A percentile compares a stretch with the other conserved stretches of the same genome.
Evolutionary conservation across 257 asterid genomes (phyloP).

Genomic region (Solanum acaule): DNA sequence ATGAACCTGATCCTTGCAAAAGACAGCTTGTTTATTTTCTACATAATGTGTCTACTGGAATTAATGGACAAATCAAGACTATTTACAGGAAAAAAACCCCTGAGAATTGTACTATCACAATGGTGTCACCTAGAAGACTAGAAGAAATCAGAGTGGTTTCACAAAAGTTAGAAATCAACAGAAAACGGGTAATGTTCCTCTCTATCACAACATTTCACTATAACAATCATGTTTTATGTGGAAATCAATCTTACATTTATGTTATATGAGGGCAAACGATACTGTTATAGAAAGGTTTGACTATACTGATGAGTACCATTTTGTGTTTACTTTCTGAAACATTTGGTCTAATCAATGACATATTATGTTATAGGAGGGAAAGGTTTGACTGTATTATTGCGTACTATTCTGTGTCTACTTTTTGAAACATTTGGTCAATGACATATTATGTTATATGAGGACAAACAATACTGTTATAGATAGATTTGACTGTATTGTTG

Average conservation of each 20-base stretch:
- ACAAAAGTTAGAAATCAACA: constrained; percentile 10
- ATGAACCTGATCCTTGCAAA: constrained; percentile 43
- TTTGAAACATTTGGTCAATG: background rate
- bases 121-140: constrained; percentile 22
- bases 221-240: background rate
- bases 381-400: background rate
- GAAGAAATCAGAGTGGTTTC: constrained; percentile 34
- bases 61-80: constrained; percentile 28
- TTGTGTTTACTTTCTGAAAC: background rate
- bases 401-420: background rate
- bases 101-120: constrained; percentile 29
- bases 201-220: background rate
- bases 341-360: background rate
- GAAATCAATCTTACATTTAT: background rate
- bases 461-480: too few species aligned
- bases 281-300: background rate
- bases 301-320: background rate
- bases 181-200: constrained; percentile 31
- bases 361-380: background rate
- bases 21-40: constrained; percentile 49
- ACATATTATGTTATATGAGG: background rate
- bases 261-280: background rate
- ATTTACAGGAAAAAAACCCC: constrained; percentile 19
- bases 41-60: constrained; percentile 19
- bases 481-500: background rate